A percentile compares a stretch with the other conserved stretches of the same genome.
Conservation (phyloP, 2,329 filamentous ascomycete genomes). For the Bipolaris gigantea region DNA sequence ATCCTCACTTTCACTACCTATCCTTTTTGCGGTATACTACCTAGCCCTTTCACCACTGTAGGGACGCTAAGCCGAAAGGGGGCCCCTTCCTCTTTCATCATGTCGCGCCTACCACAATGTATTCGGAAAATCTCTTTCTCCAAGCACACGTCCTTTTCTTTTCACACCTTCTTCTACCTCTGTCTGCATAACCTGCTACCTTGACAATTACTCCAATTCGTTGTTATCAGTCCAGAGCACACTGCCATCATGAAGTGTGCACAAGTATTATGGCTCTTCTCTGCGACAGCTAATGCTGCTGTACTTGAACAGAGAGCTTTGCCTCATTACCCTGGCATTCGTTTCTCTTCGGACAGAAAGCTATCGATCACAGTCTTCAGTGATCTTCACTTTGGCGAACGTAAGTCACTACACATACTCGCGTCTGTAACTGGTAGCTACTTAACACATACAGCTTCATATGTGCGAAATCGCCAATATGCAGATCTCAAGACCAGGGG, state of each 20-base stretch:
- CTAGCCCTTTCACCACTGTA: background rate
- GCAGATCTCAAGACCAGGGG: constrained; percentile 60
- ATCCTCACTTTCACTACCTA: background rate
- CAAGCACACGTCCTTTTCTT: background rate
- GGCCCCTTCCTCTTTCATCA: background rate
- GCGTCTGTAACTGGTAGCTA: background rate
- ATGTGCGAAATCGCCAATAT: constrained; percentile 23
- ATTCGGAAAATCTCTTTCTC: background rate
- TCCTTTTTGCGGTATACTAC: background rate
- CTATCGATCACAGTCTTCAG: constrained; percentile 64
- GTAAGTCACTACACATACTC: constrained; percentile 46
- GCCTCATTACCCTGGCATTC: constrained; percentile 28
- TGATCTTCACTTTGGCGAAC: constrained; percentile 73
- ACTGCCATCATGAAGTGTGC: constrained; percentile 23
- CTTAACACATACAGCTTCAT: constrained; percentile 16
- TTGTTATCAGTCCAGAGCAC: background rate
- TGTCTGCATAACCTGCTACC: background rate
- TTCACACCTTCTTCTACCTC: background rate
- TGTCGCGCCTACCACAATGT: too few species aligned
- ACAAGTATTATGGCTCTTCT: constrained; percentile 17
- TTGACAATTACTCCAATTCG: background rate
- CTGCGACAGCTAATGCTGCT: constrained; percentile 7
- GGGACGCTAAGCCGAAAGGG: background rate
- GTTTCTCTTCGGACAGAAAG: constrained; percentile 37
- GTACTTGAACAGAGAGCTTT: background rate